phyloP scores from a whole-genome alignment of 495 filamentous ascomycete genomes.

The Aspergillus baeticus region DNA sequence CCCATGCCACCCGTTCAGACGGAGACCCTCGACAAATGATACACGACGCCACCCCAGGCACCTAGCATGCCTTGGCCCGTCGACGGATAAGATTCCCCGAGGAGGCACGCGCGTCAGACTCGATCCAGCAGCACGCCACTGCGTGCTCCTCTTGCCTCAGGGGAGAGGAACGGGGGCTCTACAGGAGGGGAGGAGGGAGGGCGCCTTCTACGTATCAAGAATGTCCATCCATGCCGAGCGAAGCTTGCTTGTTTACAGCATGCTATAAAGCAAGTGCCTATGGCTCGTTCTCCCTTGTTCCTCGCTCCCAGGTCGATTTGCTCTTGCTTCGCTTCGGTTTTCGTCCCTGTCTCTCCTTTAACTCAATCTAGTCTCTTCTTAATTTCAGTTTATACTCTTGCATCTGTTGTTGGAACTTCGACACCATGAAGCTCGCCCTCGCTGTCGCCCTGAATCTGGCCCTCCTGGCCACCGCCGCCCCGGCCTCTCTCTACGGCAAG shows the following conservation, averaged over 20 bases:
- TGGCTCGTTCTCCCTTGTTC: too few relatives aligned
- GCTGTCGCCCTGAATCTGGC: constrained; percentile 34
- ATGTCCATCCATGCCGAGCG: constrained; percentile 1
- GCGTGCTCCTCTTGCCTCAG: too few relatives aligned
- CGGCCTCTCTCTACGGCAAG: constrained; percentile 27
- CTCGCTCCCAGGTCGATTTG: too few relatives aligned
- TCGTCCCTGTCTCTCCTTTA: background rate
- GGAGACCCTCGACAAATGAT: too few relatives aligned
- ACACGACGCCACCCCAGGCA: background rate
- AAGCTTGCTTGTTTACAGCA: background rate
- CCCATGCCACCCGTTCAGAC: too few relatives aligned
- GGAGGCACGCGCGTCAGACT: background rate
- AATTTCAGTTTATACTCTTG: too few relatives aligned
- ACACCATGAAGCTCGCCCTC: constrained; percentile 39
- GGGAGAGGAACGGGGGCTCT: too few relatives aligned
- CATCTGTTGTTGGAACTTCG: background rate
- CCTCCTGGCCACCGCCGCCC: constrained; percentile 24
- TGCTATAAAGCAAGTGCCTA: constrained; percentile 1
- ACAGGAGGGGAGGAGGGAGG: background rate
- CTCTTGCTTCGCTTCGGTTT: too few relatives aligned
- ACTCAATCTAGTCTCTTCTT: background rate
- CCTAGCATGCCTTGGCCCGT: background rate
- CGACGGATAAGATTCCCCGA: background rate
- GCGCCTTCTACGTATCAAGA: background rate
- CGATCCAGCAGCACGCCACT: too few relatives aligned